Evolutionary conservation across 176 grass and related monocot genomes (phyloP).

Genomic region (Eleusine coracana): DNA sequence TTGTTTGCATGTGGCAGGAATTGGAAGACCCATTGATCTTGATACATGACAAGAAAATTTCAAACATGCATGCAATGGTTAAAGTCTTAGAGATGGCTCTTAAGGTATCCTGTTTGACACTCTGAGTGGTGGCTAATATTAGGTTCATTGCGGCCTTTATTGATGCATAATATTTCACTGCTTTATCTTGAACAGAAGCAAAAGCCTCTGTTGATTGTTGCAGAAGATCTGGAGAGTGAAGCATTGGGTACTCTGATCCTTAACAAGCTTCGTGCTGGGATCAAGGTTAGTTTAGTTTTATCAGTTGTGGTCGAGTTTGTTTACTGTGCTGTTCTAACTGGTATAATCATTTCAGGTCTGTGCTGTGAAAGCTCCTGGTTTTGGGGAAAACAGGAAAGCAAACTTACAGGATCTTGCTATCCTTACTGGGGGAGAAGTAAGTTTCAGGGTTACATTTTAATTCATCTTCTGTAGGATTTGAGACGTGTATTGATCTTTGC

Average conservation of each 20-base stretch:
- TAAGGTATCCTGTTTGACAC: constrained; percentile 54
- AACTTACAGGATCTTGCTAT: constrained; percentile 91
- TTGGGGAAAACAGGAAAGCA: constrained; percentile 96
- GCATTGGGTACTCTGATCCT: constrained; percentile 88
- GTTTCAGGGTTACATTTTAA: not conserved
- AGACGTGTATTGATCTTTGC: not conserved
- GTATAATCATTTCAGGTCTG: constrained; percentile 64
- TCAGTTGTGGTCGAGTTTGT: not conserved
- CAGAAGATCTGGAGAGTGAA: constrained; percentile 98
- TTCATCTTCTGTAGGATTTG: not conserved
- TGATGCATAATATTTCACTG: constrained; percentile 1
- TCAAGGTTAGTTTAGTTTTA: constrained; percentile 63
- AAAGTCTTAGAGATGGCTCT: constrained; percentile 85
- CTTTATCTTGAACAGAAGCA: constrained; percentile 63
- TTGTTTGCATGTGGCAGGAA: constrained; percentile 54
- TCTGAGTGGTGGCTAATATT: not conserved
- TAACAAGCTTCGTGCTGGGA: constrained; percentile 97
- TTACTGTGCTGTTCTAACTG: constrained; percentile 5
- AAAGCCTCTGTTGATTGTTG: constrained; percentile 89
- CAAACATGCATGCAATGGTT: constrained; percentile 72
- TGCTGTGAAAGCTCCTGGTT: constrained; percentile 98
- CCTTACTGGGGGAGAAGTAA: constrained; percentile 88
- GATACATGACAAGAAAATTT: constrained; percentile 98
- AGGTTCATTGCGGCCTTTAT: not conserved
- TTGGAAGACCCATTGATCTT: constrained; percentile 88